phyloP scores from a whole-genome alignment of 2,329 filamentous ascomycete species.

The Colletotrichum karsti region DNA sequence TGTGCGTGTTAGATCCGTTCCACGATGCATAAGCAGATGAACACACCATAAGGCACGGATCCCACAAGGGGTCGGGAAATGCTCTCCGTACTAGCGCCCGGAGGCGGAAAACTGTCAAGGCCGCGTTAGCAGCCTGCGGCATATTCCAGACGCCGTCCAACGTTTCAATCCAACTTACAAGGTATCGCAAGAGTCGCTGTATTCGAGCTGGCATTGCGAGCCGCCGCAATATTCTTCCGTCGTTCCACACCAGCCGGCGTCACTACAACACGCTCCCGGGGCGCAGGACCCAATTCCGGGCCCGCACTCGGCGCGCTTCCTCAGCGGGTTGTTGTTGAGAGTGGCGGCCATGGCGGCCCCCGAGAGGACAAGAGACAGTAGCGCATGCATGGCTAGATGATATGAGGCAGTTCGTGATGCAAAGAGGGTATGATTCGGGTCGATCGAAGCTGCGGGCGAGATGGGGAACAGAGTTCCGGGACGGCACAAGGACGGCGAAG shows the following conservation, averaged over 20 bases:
- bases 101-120: slow-evolving; percentile 38
- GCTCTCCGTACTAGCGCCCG: slow-evolving; percentile 39
- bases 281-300: slow-evolving; percentile 44
- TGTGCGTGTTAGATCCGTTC: slow-evolving; percentile 30
- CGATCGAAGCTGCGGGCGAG: slow-evolving; percentile 21
- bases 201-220: slow-evolving; percentile 48
- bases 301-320: slow-evolving; percentile 39
- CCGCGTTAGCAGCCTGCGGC: not conserved
- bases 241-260: slow-evolving; percentile 46
- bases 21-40: slow-evolving; percentile 31
- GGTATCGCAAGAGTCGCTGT: slow-evolving; percentile 49
- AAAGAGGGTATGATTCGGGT: slow-evolving; percentile 20
- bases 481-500: not conserved
- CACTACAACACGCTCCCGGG: slow-evolving; percentile 45
- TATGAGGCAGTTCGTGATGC: not conserved
- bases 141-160: not conserved
- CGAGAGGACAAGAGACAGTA: slow-evolving; percentile 22
- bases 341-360: slow-evolving; percentile 25
- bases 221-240: slow-evolving; percentile 43
- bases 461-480: not conserved
- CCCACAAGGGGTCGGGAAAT: slow-evolving; percentile 41
- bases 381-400: slow-evolving; percentile 20
- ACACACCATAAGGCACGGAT: slow-evolving; percentile 47
- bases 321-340: slow-evolving; percentile 10
- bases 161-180: slow-evolving; percentile 41